Evolutionary conservation across 164 flowering plant genomes (phyloP), one percentile per base, ranked within the genome.

Genomic region (Houttuynia cordata): DNA sequence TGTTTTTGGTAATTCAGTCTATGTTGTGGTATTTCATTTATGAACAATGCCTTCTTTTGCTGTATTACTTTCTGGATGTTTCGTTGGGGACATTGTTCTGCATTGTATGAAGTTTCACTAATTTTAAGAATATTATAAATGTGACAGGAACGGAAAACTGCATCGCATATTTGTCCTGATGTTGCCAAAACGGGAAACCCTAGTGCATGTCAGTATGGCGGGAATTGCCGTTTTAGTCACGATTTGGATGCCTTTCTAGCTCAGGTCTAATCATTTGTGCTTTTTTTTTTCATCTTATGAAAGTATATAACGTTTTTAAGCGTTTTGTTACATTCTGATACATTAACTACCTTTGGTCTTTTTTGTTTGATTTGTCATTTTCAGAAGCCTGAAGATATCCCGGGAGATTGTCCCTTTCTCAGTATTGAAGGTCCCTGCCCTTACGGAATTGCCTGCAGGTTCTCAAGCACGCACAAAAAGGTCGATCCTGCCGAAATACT

Each of bases 361-460:
- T 51, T 10, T 53, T 18, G 2, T 41, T 21, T 49, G 15, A 34
- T 53, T 51, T 57, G 1, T 53, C 54, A 47, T 55, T 57, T 76
- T 76, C 81, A 87, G 94, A 93, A 83, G 80, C 91, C 88, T 15
- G 86, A 73, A 63, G 99, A 93, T 71, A 49, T 90, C 5, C 86
- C 80, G 37, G 99, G 97, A 24, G 69, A 59, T 10, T 93, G 99
- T 56, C 99, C 99, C 17, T 93, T 93, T 64, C 45, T 71, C 34
- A 59, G 68, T 54, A 55, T 64, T 25, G 79, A 77, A 65, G 83
- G 65, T 62, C 69, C 76, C 1, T 93, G 99, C 67, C 96, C 89
- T 51, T 93, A 82, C 72, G 96, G 97, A 17, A 51, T 91, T 74
- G 76, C 91, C 1, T 93, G 99, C 77, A 81, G 99, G 61, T 93